Evolutionary conservation across 202 grass and related monocot species (phyloP).

Genomic region (Hordeum pubiflorum): DNA sequence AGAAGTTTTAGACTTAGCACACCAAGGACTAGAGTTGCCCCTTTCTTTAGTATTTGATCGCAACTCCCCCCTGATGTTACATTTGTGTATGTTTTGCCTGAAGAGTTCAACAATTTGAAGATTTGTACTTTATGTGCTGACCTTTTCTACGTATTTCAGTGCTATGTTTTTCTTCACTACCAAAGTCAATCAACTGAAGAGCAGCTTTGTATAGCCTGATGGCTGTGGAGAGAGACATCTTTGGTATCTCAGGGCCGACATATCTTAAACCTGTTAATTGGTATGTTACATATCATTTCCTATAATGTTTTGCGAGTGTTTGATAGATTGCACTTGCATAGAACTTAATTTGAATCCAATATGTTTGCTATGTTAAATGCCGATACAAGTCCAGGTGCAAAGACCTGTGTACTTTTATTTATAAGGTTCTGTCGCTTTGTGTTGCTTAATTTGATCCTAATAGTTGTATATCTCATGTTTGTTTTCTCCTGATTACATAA

Average conservation of each 20-base stretch:
- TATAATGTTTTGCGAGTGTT: not conserved
- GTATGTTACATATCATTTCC: constrained; percentile 39
- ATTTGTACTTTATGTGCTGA: not conserved
- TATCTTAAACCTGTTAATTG: constrained; percentile 68
- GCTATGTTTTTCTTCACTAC: constrained; percentile 14
- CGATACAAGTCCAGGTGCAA: not conserved
- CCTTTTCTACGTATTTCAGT: constrained; percentile 17
- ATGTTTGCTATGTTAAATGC: not conserved
- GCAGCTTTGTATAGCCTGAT: constrained; percentile 34
- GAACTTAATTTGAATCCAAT: not conserved
- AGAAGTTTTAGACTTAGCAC: not conserved
- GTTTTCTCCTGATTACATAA: not conserved
- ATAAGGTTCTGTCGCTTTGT: not conserved
- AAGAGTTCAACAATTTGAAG: not conserved
- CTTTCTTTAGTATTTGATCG: not conserved
- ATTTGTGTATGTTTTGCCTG: not conserved
- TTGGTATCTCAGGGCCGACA: constrained; percentile 60
- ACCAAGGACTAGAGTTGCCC: not conserved
- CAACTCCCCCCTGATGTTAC: not conserved
- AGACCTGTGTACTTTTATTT: not conserved
- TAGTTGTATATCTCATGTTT: not conserved
- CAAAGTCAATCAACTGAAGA: constrained; percentile 15
- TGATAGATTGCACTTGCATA: not conserved
- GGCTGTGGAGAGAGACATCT: constrained; percentile 75
- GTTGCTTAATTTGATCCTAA: not conserved